Percentiles rank a stretch among this genome's conserved stretches.
Evolutionary conservation across 2,329 filamentous ascomycete species (phyloP).

Genomic region (Apiospora hydei): DNA sequence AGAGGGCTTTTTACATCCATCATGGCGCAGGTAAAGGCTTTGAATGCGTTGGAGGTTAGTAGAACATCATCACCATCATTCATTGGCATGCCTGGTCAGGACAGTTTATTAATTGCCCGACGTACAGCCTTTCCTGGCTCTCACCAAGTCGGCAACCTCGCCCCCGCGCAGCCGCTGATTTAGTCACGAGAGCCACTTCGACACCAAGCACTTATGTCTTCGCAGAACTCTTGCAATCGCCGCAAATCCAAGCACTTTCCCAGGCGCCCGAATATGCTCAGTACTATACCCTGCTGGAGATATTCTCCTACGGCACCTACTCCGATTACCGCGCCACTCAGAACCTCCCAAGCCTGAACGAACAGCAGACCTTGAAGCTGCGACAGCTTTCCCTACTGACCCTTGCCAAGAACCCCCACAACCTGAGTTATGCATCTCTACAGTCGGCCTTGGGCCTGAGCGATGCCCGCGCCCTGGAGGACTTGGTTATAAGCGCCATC

Average conservation of each 20-base stretch:
- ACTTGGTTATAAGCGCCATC: constrained; percentile 84
- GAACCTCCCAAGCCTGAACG: constrained; percentile 73
- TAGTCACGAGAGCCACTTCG: constrained; percentile 89
- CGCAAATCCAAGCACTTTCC: constrained; percentile 78
- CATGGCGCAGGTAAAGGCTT: constrained; percentile 78
- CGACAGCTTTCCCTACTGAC: constrained; percentile 89
- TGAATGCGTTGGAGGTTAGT: constrained; percentile 68
- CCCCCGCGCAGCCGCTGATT: constrained; percentile 85
- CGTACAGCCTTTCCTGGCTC: constrained; percentile 84
- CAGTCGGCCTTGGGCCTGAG: constrained; percentile 71
- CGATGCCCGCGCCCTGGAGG: constrained; percentile 76
- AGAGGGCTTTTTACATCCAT: constrained; percentile 31
- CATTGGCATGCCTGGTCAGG: not conserved
- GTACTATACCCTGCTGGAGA: constrained; percentile 77
- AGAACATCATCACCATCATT: constrained; percentile 14
- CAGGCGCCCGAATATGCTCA: constrained; percentile 64
- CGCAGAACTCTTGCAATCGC: constrained; percentile 84
- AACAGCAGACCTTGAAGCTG: constrained; percentile 81
- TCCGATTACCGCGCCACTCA: constrained; percentile 67
- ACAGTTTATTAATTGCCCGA: constrained; percentile 41
- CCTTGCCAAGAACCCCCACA: constrained; percentile 71
- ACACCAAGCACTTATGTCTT: constrained; percentile 91
- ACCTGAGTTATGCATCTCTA: constrained; percentile 78
- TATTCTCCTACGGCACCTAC: constrained; percentile 95
- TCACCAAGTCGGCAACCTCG: constrained; percentile 85